Base-by-base conservation (phyloP, 2,329 filamentous ascomycete genomes). In the Fusarium anguioides region DNA sequence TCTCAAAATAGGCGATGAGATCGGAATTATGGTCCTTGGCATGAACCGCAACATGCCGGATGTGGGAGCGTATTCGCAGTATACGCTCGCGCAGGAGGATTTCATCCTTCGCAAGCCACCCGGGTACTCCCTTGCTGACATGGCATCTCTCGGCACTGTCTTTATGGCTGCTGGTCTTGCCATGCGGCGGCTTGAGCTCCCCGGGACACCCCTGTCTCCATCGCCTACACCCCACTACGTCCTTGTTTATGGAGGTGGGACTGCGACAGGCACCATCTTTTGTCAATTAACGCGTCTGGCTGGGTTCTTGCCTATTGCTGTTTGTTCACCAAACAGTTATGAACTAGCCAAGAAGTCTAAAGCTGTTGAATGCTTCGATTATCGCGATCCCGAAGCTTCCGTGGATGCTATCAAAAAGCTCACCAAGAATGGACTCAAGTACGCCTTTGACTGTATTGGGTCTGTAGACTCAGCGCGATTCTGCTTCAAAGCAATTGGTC, bases 191-290 rank as follows among this genome's bases (percentile, higher is more conserved):
- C 45, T 47, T 17, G 45, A 47, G 29, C 45, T 47, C 20, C 45
- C 45, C 31, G 45, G 45, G 29, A 47, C 45, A 47, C 50, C 50
- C 39, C 23, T 35, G 21, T 20, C 42, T 8, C 50, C 50, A n/a
- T 53, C 50, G 15, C 39, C 37, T 18, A 53, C 42, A 36, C 26
- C 56, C 29, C 11, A 56, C 50, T 60, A 53, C 20, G 56, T 56
- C 8, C 35, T 60, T 11, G 50, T 60, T 6, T 60, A 60, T 11
- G 56, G 56, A 2, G 56, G 56, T 17, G 56, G 56, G 5, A 60
- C 56, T 17, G 56, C 50, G 14, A 56, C 52, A n/a, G 52, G 52
- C 5, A 40, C 52, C 20, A 56, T 56, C 37, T 47, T 45, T 11
- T 24, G 46, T 10, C 52, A 56, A 17, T 18, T 56, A 9, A 26